Conservation (phyloP, 768 basidiomycete species). For the Tylopilus plumbeoviolaceoides region DNA sequence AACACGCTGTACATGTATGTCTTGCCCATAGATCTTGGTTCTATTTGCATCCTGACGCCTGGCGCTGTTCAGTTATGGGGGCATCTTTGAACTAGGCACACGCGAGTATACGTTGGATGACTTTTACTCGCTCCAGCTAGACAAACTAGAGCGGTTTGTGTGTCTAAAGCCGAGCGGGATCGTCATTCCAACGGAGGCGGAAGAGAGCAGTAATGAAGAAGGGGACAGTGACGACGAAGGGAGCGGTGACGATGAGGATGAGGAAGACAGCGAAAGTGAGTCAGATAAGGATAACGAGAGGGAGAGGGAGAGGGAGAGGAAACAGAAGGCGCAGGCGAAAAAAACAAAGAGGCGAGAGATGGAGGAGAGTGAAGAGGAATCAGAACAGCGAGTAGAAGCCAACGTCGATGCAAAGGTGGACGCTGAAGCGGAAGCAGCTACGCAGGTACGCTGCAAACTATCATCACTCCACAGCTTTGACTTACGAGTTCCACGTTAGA, state of each 20-base stretch:
- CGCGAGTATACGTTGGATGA: slow-evolving; percentile 89
- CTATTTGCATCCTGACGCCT: neutral
- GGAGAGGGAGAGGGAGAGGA: neutral
- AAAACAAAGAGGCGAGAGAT: slow-evolving; percentile 17
- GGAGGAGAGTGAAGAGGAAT: slow-evolving; percentile 28
- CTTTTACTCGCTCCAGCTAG: slow-evolving; percentile 74
- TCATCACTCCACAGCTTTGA: too few species aligned
- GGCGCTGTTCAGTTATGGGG: slow-evolving; percentile 61
- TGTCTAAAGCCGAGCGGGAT: slow-evolving; percentile 70
- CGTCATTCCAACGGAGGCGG: slow-evolving; percentile 57
- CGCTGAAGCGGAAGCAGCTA: slow-evolving; percentile 4
- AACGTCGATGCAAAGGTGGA: neutral
- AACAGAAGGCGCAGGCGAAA: slow-evolving; percentile 1
- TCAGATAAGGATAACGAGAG: slow-evolving; percentile 11
- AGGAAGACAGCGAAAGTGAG: slow-evolving; percentile 25
- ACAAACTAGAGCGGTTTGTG: slow-evolving; percentile 75
- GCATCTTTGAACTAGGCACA: slow-evolving; percentile 79
- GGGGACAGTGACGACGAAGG: slow-evolving; percentile 58
- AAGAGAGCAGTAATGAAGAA: slow-evolving; percentile 58
- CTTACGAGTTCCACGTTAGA: slow-evolving; percentile 13
- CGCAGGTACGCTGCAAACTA: slow-evolving; percentile 1
- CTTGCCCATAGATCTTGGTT: neutral
- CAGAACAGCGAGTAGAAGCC: neutral
- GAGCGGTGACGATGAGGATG: slow-evolving; percentile 50
- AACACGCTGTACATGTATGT: slow-evolving; percentile 84